Conservation (phyloP, 2,329 filamentous ascomycete species). For the Claviceps paspali region DNA sequence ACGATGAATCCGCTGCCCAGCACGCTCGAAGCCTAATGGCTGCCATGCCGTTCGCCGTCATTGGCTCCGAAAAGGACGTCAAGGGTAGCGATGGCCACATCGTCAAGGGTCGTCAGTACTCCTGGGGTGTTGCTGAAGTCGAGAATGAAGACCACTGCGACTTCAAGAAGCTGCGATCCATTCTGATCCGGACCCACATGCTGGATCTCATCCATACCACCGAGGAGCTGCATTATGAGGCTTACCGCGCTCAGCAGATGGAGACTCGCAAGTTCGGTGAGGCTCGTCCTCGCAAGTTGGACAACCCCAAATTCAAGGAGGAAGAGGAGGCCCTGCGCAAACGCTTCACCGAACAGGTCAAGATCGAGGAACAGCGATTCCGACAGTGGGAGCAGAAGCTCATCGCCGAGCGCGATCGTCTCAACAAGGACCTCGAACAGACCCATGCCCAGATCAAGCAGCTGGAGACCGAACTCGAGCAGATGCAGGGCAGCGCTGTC, state of each 20-base stretch:
- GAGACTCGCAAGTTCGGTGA: constrained; percentile 99
- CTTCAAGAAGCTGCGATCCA: constrained; percentile 99
- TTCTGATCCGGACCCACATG: constrained; percentile 98
- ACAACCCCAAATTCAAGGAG: constrained; percentile 99
- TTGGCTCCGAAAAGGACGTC: constrained; percentile 98
- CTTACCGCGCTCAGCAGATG: constrained; percentile 98
- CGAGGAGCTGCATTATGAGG: constrained; percentile 98
- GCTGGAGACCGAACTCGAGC: constrained; percentile 82
- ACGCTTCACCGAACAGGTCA: constrained; percentile 99
- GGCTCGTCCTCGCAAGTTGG: constrained; percentile 88
- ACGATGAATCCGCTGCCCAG: constrained; percentile 89
- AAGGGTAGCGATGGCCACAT: constrained; percentile 92
- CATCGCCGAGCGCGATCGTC: constrained; percentile 91
- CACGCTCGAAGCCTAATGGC: constrained; percentile 90
- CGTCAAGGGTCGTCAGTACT: constrained; percentile 97
- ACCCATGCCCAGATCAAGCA: constrained; percentile 91
- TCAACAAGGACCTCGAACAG: constrained; percentile 99
- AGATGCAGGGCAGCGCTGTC: constrained; percentile 78
- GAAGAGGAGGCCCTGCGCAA: constrained; percentile 97
- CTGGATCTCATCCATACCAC: constrained; percentile 98
- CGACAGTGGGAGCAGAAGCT: constrained; percentile 99
- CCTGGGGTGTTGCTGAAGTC: constrained; percentile 97
- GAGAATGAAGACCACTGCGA: constrained; percentile 99
- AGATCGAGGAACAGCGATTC: constrained; percentile 99
- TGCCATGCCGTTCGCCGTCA: constrained; percentile 97